phyloP scores from a whole-genome alignment of 106 monocot species.

The Hemerocallis citrina region DNA sequence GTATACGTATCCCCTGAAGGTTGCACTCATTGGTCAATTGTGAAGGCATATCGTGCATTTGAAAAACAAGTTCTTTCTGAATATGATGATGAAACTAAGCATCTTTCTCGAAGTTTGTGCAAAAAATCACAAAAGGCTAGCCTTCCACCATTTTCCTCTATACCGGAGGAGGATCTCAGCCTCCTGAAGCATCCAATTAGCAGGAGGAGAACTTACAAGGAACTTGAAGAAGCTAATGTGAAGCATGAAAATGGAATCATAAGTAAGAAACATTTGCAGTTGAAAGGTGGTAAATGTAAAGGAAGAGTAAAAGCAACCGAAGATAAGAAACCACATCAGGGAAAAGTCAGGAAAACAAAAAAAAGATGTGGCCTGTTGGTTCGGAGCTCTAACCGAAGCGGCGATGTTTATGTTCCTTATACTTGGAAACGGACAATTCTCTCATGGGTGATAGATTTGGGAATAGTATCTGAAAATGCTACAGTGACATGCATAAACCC shows the following conservation, averaged over 20 bases:
- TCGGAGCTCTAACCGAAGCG: slow-evolving; percentile 29
- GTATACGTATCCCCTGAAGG: slow-evolving; percentile 71
- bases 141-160: slow-evolving; percentile 10
- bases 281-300: neutral
- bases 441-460: slow-evolving; percentile 79
- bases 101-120: neutral
- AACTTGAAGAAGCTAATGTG: slow-evolving; percentile 10
- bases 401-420: slow-evolving; percentile 50
- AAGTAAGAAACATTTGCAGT: slow-evolving; percentile 9
- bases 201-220: slow-evolving; percentile 24
- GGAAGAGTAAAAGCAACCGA: neutral
- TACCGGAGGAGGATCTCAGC: slow-evolving; percentile 36
- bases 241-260: neutral
- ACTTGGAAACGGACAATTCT: slow-evolving; percentile 52
- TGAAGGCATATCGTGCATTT: slow-evolving; percentile 60
- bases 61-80: slow-evolving; percentile 8
- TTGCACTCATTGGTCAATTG: slow-evolving; percentile 66
- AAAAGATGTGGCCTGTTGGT: slow-evolving; percentile 47
- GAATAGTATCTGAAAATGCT: slow-evolving; percentile 37
- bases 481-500: slow-evolving; percentile 63
- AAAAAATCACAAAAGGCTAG: neutral
- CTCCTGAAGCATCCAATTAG: slow-evolving; percentile 49
- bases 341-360: slow-evolving; percentile 19
- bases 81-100: slow-evolving; percentile 8
- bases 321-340: slow-evolving; percentile 2